Percentiles rank a stretch among this genome's conserved stretches.
Conservation (phyloP, 768 basidiomycete genomes). For the Trametes villosa region DNA sequence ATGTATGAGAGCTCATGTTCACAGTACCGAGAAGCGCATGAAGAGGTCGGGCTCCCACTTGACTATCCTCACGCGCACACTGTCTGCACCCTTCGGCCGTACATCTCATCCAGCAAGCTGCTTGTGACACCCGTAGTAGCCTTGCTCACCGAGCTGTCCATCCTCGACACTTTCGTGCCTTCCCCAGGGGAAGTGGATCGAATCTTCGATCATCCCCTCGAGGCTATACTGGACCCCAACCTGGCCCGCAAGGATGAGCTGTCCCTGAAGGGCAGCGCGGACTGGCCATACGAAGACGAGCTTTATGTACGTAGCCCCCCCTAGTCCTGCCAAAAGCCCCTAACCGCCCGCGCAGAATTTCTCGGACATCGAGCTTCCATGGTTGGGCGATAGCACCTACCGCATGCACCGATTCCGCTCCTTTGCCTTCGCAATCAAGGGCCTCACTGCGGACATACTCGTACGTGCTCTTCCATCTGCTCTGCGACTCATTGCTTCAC, state of each 20-base stretch:
- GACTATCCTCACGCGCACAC: slow-evolving; percentile 59
- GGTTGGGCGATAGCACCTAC: slow-evolving; percentile 58
- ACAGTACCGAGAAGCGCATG: slow-evolving; percentile 82
- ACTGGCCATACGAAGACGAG: slow-evolving; percentile 82
- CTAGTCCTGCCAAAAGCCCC: background rate
- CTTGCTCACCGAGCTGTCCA: slow-evolving; percentile 55
- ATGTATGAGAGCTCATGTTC: background rate
- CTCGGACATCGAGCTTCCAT: slow-evolving; percentile 52
- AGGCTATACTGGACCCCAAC: slow-evolving; percentile 68
- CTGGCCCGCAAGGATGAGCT: slow-evolving; percentile 51
- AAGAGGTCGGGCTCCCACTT: slow-evolving; percentile 79
- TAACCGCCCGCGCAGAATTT: slow-evolving; percentile 48
- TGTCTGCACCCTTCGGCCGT: slow-evolving; percentile 66
- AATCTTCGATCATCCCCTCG: slow-evolving; percentile 82
- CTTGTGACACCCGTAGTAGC: slow-evolving; percentile 83
- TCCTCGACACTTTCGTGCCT: slow-evolving; percentile 59
- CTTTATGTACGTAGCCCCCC: slow-evolving; percentile 59
- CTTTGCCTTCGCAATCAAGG: slow-evolving; percentile 79
- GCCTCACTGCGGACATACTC: slow-evolving; percentile 81
- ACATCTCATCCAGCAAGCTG: slow-evolving; percentile 66
- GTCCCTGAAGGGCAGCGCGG: slow-evolving; percentile 60
- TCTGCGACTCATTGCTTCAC: background rate
- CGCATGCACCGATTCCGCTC: slow-evolving; percentile 87
- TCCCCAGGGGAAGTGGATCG: slow-evolving; percentile 70
- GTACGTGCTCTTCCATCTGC: slow-evolving; percentile 44